phyloP scores from a whole-genome alignment of 139 green algal species.

The Ettlia oleoabundans region DNA sequence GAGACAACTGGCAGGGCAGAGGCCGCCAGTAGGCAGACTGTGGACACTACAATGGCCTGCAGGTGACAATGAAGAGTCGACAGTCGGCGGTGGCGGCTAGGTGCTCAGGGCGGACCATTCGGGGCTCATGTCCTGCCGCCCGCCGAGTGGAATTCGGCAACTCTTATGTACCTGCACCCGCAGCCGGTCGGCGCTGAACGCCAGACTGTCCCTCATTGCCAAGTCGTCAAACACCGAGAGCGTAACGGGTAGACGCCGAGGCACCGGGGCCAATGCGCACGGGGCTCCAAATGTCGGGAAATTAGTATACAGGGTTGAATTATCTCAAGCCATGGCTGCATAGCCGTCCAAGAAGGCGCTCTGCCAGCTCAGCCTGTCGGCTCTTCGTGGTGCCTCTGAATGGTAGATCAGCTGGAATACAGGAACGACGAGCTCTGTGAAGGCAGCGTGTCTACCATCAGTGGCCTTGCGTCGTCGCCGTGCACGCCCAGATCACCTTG shows the following conservation, averaged over 20 bases:
- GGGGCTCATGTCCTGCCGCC: neutral
- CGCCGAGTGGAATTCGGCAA: neutral
- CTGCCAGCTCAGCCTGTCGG: too few species aligned
- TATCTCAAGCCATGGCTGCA: too few species aligned
- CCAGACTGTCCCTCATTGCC: neutral
- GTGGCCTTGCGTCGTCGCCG: neutral
- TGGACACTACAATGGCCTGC: conserved; percentile 8
- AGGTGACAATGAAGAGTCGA: neutral
- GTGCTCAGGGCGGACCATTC: neutral
- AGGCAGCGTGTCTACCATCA: neutral
- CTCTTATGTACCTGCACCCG: conserved; percentile 1
- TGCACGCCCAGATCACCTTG: neutral
- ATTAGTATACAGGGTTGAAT: too few species aligned
- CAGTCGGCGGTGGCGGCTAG: neutral
- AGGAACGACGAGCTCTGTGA: too few species aligned
- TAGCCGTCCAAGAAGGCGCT: too few species aligned
- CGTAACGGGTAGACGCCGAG: too few species aligned
- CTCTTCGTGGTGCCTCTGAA: too few species aligned
- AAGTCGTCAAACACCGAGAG: neutral
- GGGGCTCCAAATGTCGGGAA: too few species aligned
- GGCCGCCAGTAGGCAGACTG: conserved; percentile 1
- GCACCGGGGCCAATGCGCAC: too few species aligned
- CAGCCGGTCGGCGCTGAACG: neutral
- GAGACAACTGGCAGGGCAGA: conserved; percentile 25
- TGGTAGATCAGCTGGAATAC: too few species aligned